phyloP scores from a whole-genome alignment of 345 rosid species.

The Ricinus communis region DNA sequence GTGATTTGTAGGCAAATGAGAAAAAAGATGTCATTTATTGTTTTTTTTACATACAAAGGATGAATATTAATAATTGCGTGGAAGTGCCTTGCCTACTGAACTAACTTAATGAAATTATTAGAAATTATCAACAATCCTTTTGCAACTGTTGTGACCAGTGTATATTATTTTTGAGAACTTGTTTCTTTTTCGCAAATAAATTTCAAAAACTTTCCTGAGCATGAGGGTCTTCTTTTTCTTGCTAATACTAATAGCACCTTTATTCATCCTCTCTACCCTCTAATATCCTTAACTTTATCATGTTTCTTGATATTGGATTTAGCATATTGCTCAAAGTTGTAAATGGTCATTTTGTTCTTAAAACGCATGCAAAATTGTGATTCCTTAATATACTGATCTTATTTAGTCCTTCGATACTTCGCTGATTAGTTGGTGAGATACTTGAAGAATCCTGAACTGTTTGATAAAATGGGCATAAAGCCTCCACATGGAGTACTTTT shows the following conservation, averaged over 20 bases:
- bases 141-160: neutral
- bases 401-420: constrained; percentile 4
- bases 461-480: constrained; percentile 91
- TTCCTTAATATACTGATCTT: constrained; percentile 8
- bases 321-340: neutral
- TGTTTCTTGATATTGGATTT: neutral
- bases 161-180: neutral
- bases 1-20: neutral
- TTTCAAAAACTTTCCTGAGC: too few species aligned
- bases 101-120: too few species aligned
- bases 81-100: too few species aligned
- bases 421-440: constrained; percentile 76
- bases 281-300: neutral
- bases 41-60: neutral
- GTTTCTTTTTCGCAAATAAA: too few species aligned
- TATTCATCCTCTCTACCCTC: neutral
- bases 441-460: constrained; percentile 90
- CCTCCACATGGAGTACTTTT: constrained; percentile 98
- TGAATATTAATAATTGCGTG: neutral
- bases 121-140: neutral
- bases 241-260: neutral
- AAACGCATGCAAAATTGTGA: neutral
- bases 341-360: neutral
- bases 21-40: neutral
- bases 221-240: too few species aligned